Percentiles rank a stretch among this genome's conserved stretches.
phyloP scores from a whole-genome alignment of 2,329 filamentous ascomycete genomes.

The Aspergillus tamarii region DNA sequence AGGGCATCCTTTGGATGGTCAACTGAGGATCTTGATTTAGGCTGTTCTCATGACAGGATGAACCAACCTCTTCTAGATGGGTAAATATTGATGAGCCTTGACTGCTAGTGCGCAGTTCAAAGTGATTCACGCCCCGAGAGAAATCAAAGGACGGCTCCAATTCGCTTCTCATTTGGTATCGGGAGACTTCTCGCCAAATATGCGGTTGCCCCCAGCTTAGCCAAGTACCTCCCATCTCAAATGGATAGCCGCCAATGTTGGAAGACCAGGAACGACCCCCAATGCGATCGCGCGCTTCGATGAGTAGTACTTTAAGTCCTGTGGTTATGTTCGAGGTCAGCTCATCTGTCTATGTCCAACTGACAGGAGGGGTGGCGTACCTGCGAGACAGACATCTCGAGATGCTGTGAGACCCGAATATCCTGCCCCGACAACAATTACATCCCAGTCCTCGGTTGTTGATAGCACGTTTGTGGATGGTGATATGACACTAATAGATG shows the following conservation, averaged over 20 bases:
- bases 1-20: slow-evolving; percentile 33
- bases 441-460: slow-evolving; percentile 18
- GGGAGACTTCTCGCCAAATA: slow-evolving; percentile 49
- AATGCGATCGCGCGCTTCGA: slow-evolving; percentile 54
- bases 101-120: slow-evolving; percentile 37
- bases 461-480: slow-evolving; percentile 21
- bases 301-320: slow-evolving; percentile 46
- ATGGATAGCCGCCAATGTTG: slow-evolving; percentile 48
- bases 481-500: slow-evolving; percentile 26
- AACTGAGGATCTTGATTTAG: slow-evolving; percentile 11
- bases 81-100: slow-evolving; percentile 38
- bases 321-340: background rate
- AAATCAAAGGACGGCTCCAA: slow-evolving; percentile 47
- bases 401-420: slow-evolving; percentile 37
- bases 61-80: slow-evolving; percentile 44
- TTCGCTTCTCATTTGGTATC: slow-evolving; percentile 50
- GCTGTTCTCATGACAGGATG: background rate
- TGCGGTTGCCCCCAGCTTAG: slow-evolving; percentile 51
- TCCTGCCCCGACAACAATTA: slow-evolving; percentile 37
- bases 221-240: slow-evolving; percentile 57
- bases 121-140: slow-evolving; percentile 48
- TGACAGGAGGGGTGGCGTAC: slow-evolving; percentile 14
- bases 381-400: slow-evolving; percentile 30
- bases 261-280: slow-evolving; percentile 54
- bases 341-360: background rate